phyloP scores from a whole-genome alignment of 2,329 filamentous ascomycete species.

The Raffaelea ambrosiae region DNA sequence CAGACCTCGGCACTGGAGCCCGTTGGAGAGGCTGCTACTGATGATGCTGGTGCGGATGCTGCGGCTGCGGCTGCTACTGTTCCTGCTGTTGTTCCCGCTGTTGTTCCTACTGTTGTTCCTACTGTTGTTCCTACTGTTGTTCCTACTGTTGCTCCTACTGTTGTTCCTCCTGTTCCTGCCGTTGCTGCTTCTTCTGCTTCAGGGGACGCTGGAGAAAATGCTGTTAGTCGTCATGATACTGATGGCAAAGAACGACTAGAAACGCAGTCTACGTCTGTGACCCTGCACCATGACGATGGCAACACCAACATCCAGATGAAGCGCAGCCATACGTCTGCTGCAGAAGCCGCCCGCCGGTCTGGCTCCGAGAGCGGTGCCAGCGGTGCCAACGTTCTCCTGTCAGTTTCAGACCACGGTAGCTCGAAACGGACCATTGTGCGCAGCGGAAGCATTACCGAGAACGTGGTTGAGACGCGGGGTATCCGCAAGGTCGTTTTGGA shows the following conservation, averaged over 20 bases:
- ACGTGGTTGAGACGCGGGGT: constrained; percentile 64
- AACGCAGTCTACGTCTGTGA: background rate
- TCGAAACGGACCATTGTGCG: constrained; percentile 39
- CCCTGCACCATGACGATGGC: background rate
- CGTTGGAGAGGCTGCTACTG: too few species aligned
- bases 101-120: constrained; percentile 14
- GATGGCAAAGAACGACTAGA: too few species aligned
- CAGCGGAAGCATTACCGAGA: constrained; percentile 72
- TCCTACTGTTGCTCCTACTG: too few species aligned
- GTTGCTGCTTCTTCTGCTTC: constrained; percentile 13
- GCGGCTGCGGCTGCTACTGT: too few species aligned
- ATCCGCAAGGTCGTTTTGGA: constrained; percentile 65
- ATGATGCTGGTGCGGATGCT: too few species aligned
- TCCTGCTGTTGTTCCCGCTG: constrained; percentile 6
- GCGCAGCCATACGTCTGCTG: background rate
- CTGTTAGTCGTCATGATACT: too few species aligned
- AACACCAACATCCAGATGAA: background rate
- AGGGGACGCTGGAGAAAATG: constrained; percentile 23
- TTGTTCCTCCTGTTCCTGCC: too few species aligned
- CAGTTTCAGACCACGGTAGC: constrained; percentile 9
- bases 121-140: too few species aligned
- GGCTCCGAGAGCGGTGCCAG: constrained; percentile 12
- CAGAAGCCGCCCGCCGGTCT: background rate
- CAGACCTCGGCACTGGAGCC: too few species aligned
- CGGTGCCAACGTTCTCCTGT: constrained; percentile 1